Base-by-base conservation (phyloP, 768 basidiomycete species). In the Daedaleopsis sinensis region DNA sequence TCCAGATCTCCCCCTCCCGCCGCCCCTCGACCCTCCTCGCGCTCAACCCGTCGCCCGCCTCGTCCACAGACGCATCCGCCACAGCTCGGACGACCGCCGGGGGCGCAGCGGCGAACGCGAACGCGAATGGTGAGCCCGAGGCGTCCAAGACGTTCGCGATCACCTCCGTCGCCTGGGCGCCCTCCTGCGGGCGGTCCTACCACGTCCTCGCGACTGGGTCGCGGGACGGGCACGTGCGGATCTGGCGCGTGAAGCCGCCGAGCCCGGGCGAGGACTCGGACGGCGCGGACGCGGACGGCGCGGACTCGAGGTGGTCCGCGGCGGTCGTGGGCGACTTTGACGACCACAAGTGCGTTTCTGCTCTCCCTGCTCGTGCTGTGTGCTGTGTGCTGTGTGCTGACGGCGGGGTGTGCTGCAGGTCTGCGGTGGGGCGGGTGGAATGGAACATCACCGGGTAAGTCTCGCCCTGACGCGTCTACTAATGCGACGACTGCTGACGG, bases 191-290 rank as follows among this genome's bases (percentile, higher is more conserved):
- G 7, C 83, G 97, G 27, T 92, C 92, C 1, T 96, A 94, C 74
- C 96, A 98, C 69, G 89, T 98, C 42, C 82, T 98, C 61, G 97
- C 96, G 1, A 93, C 94, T 0, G 97, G 95, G 16, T 80, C 86
- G 35, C 81, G 94, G 35, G 95, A 97, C 71, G 94, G 95, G 1
- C 83, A 84, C 48, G 94, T 98, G 13, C 77, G 94, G 63, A 92
- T 99, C 64, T 98, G 95, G 95, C 86, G 87, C 63, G 78, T 97
- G 32, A 83, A 81, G 63, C 90, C 92, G 6, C 79, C 79, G 1
- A 58, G 72, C 11, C 61, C 62, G 6, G 76, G 78, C 11, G 62
- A 58, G 38, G 61, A 63, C 47, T 71, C 72, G 23, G 74, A 65
- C 16, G 79, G 77, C 27, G 27, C 27, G 16, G 73, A 69, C 0